Percentiles rank a stretch among this genome's conserved stretches.
Conservation (phyloP, 2,329 filamentous ascomycete species). For the Chaetomiaceae sp. region DNA sequence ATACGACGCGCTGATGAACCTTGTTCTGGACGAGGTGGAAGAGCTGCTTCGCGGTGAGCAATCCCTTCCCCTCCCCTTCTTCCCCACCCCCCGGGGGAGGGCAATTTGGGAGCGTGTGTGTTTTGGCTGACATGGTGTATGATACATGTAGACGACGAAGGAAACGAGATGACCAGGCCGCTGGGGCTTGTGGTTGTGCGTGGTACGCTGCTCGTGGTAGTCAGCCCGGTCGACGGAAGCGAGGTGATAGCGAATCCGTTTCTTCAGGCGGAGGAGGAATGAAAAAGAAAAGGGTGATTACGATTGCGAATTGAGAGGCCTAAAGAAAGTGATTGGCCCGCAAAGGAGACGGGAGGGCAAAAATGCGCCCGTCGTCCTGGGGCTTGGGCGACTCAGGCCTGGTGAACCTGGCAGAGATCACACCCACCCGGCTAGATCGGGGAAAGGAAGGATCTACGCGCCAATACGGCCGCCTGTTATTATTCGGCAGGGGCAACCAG, state of each 20-base stretch:
- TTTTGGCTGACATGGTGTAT: too few relatives aligned
- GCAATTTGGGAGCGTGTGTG: too few relatives aligned
- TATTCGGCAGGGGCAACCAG: too few relatives aligned
- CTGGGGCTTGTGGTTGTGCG: conserved; percentile 86
- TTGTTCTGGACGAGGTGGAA: conserved; percentile 91
- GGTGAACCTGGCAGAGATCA: too few relatives aligned
- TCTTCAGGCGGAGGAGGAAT: conserved; percentile 59
- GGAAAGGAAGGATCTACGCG: too few relatives aligned
- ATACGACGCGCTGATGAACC: conserved; percentile 96
- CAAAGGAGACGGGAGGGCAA: neutral
- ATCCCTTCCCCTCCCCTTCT: neutral
- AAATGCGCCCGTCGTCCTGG: too few relatives aligned
- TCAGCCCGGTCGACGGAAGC: conserved; percentile 89
- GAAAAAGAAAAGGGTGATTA: conserved; percentile 24
- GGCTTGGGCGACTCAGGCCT: too few relatives aligned
- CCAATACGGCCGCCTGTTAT: too few relatives aligned
- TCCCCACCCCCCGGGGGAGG: too few relatives aligned
- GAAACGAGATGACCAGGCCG: conserved; percentile 75
- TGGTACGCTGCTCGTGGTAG: conserved; percentile 86
- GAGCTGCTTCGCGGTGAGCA: conserved; percentile 78
- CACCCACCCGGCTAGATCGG: too few relatives aligned
- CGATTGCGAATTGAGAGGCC: neutral
- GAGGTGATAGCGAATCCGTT: conserved; percentile 97
- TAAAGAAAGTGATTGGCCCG: neutral
- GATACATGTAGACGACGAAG: conserved; percentile 77